Conservation (phyloP, 768 basidiomycete species). For the Rhizopogon sp. region DNA sequence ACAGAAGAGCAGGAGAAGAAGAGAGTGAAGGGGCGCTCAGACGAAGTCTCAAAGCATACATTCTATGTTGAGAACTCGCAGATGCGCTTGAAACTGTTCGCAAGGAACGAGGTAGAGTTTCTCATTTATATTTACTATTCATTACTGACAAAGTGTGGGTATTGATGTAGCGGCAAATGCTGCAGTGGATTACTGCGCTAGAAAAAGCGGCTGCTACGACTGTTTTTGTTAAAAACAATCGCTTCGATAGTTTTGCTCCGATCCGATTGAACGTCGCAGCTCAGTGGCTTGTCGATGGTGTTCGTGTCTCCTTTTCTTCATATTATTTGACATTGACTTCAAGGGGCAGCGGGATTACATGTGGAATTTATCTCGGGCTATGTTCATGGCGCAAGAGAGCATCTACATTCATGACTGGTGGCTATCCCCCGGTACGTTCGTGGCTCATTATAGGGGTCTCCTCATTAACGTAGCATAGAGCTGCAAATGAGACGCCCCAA, state of each 20-base stretch:
- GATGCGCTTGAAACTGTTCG: conserved; percentile 78
- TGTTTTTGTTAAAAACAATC: conserved; percentile 73
- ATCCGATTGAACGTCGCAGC: conserved; percentile 90
- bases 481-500: conserved; percentile 80
- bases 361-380: conserved; percentile 93
- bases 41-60: conserved; percentile 85
- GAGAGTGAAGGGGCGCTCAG: conserved; percentile 41
- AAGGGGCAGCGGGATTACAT: conserved; percentile 83
- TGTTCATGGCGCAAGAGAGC: conserved; percentile 78
- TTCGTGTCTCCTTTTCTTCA: conserved; percentile 21
- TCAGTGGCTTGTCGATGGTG: conserved; percentile 98
- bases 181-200: conserved; percentile 92
- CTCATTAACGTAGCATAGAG: conserved; percentile 38
- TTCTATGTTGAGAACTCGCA: conserved; percentile 94
- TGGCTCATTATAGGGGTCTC: conserved; percentile 1
- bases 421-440: conserved; percentile 71
- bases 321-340: not conserved
- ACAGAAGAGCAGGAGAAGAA: conserved; percentile 34
- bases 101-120: conserved; percentile 71
- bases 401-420: conserved; percentile 99
- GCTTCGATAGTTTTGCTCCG: conserved; percentile 95
- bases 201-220: conserved; percentile 74
- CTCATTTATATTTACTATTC: not conserved
- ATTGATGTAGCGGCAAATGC: conserved; percentile 75
- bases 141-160: conserved; percentile 1